Evolutionary conservation across 331 rosid genomes (phyloP), one percentile per base, ranked within the genome.

Genomic region (Acacia pycnantha): DNA sequence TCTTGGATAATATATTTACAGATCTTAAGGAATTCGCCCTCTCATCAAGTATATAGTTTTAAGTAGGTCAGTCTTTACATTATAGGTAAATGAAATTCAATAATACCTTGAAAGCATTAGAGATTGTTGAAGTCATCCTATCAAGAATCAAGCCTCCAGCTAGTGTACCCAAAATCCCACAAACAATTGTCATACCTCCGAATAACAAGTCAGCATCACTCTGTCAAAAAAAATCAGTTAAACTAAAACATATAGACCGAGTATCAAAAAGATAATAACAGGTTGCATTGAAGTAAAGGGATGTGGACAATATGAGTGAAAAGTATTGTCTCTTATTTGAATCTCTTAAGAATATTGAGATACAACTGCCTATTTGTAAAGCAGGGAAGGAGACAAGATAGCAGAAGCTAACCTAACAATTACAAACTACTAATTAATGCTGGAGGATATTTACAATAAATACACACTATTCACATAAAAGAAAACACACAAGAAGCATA

Each of bases 121-220:
- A 62, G 84, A 95, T 90, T 51, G 98, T 90, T 69, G 97, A 90
- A 73, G 22, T 65, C 82, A 95, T 92, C 84, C 79, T 87, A 86
- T 95, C 99, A 74, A 95, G 97, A 79, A 95, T 76, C 65, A 89
- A 71, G 81, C 99, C 99, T 86, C 99, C 99, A 74, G 90, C 73
- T 77, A 95, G 79, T 24, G 99, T 90, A 77, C 99, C 99, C 66
- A 93, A 29, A 76, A 95, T 83, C 81, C 99, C 99, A 79, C 97
- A 93, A 65, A 93, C 62, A 41, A 95, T 82, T 44, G 99, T 95
- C 64, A 95, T 78, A 73, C 93, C 97, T 86, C 99, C 99, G 79
- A 93, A 95, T 74, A 93, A 79, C 90, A 92, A 59, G 87, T 95
- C 99, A 73, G 99, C 94, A 83, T 92, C 86, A 69, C 41, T 86